A percentile compares a stretch with the other conserved stretches of the same genome.
Evolutionary conservation across 257 asterid genomes (phyloP).

Genomic region (Gentiana straminea): DNA sequence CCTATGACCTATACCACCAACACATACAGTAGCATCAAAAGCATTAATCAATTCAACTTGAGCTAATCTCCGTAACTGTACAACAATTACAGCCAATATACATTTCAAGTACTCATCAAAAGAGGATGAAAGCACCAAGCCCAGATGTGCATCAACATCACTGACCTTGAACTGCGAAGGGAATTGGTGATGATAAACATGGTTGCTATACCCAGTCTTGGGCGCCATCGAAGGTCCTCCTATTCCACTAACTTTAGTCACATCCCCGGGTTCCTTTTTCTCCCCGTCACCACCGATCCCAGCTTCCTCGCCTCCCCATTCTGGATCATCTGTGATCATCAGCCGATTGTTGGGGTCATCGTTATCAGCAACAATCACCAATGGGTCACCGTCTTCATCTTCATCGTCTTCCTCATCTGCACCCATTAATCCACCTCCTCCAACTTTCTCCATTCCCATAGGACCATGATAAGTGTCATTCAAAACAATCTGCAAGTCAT

Average conservation of each 20-base stretch:
- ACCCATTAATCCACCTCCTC: conserved; percentile 22
- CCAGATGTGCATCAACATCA: conserved; percentile 33
- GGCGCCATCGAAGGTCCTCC: conserved; percentile 45
- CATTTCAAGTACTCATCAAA: conserved; percentile 51
- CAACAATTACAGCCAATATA: conserved; percentile 25
- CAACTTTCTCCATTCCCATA: conserved; percentile 45
- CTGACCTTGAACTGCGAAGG: conserved; percentile 99
- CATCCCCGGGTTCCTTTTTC: conserved; percentile 56
- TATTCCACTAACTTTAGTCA: conserved; percentile 48
- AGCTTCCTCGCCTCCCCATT: conserved; percentile 58
- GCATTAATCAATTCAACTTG: conserved; percentile 16
- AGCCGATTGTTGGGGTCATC: conserved; percentile 46
- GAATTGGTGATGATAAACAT: conserved; percentile 50
- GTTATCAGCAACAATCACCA: conserved; percentile 68
- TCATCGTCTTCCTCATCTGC: conserved; percentile 41
- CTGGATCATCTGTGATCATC: conserved; percentile 54
- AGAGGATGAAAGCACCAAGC: conserved; percentile 22
- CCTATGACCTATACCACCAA: conserved; percentile 16
- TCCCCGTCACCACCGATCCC: conserved; percentile 56
- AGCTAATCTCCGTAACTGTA: conserved; percentile 16
- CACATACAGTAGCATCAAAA: conserved; percentile 15
- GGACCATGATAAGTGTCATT: conserved; percentile 46
- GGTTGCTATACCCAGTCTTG: conserved; percentile 58
- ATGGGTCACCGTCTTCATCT: conserved; percentile 63
- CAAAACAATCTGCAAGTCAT: conserved; percentile 73